Evolutionary conservation across 2,329 filamentous ascomycete genomes (phyloP).

Genomic region (Ramularia collo-cygni): DNA sequence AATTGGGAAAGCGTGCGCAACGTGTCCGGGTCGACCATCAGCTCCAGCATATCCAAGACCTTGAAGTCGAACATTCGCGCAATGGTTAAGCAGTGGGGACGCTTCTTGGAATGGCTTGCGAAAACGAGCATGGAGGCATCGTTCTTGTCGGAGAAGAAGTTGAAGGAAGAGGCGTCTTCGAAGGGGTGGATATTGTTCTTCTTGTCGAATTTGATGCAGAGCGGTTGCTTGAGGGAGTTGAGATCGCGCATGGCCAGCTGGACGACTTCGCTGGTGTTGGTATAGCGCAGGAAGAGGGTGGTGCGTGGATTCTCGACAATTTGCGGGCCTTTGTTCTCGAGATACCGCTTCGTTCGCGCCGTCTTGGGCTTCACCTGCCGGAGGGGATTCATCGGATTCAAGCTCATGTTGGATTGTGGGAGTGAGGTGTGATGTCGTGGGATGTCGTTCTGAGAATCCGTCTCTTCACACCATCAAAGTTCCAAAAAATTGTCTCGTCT

Average conservation of each 20-base stretch:
- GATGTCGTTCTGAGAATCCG: constrained; percentile 4
- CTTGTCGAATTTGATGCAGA: constrained; percentile 88
- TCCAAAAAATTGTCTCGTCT: neutral
- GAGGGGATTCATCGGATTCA: constrained; percentile 42
- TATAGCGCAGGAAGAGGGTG: constrained; percentile 82
- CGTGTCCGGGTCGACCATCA: constrained; percentile 69
- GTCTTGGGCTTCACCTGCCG: constrained; percentile 57
- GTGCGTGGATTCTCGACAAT: constrained; percentile 82
- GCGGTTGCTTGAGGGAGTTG: constrained; percentile 73
- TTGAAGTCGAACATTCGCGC: constrained; percentile 78
- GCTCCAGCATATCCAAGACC: constrained; percentile 89
- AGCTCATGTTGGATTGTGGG: neutral
- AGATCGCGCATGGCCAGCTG: constrained; percentile 82
- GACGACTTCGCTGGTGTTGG: constrained; percentile 72
- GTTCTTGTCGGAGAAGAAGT: constrained; percentile 97
- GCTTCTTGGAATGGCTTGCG: constrained; percentile 82
- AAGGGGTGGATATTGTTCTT: constrained; percentile 96
- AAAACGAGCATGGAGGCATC: constrained; percentile 82
- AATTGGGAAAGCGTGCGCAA: constrained; percentile 68
- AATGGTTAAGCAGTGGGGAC: constrained; percentile 83
- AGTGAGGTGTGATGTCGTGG: neutral
- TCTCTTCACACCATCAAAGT: too few relatives aligned
- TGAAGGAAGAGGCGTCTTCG: constrained; percentile 76
- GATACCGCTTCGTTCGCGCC: constrained; percentile 87
- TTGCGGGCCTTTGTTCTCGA: constrained; percentile 90